phyloP scores from a whole-genome alignment of 345 rosid genomes.

The Brassica nigra region DNA sequence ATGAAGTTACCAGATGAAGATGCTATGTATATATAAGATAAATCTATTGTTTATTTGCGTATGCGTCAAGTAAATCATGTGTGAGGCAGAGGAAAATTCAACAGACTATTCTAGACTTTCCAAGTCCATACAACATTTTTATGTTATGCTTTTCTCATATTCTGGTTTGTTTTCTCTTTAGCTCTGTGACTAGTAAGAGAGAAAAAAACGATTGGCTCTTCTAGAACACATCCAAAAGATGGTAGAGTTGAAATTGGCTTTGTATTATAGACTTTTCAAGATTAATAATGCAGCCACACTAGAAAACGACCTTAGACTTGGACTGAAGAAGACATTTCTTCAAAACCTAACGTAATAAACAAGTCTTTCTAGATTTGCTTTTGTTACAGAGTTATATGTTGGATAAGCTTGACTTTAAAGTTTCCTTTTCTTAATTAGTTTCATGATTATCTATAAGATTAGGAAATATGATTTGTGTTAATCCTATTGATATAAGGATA shows the following conservation, averaged over 20 bases:
- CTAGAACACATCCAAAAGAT: conserved; percentile 10
- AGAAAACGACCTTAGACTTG: conserved; percentile 14
- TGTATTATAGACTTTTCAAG: conserved; percentile 25
- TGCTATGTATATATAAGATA: not conserved
- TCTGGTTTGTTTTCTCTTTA: not conserved
- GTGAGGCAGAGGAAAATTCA: conserved; percentile 17
- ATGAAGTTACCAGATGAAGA: conserved; percentile 8
- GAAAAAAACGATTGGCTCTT: not conserved
- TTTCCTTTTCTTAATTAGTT: too few relatives aligned
- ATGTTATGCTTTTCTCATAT: not conserved
- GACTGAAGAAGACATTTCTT: conserved; percentile 3
- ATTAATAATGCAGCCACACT: conserved; percentile 16
- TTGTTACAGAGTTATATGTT: not conserved
- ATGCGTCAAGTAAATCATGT: not conserved
- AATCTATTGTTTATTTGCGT: not conserved
- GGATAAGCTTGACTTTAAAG: too few relatives aligned
- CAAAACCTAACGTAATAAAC: not conserved
- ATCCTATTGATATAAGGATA: too few relatives aligned
- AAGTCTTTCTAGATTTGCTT: not conserved
- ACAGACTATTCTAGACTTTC: conserved; percentile 3
- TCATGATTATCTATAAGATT: too few relatives aligned
- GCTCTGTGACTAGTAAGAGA: too few relatives aligned
- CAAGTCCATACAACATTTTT: not conserved
- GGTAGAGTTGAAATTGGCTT: conserved; percentile 30
- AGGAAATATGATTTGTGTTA: too few relatives aligned